Percentiles rank a stretch among this genome's conserved stretches.
These are phyloP conservation scores for Colletotrichum nymphaeae DNA, from an alignment of 2,329 filamentous ascomycete genomes.

Conservation along the genomic window DNA sequence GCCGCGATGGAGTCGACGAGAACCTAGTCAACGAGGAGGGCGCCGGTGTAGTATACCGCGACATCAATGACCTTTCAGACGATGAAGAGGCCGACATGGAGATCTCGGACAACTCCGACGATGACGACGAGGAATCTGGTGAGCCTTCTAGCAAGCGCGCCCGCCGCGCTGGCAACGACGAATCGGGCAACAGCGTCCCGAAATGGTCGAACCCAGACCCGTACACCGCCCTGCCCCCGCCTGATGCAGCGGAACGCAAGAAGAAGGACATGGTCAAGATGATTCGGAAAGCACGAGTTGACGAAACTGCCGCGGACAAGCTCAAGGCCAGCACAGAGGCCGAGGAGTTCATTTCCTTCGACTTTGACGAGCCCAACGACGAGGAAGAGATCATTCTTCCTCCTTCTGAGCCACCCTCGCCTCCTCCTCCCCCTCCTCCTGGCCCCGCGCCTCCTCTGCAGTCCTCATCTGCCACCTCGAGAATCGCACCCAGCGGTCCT, in stretches of 20 bases:
- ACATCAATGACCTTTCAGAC: slow-evolving; percentile 69
- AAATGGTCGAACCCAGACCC: slow-evolving; percentile 98
- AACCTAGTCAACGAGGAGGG: slow-evolving; percentile 59
- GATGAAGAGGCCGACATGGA: slow-evolving; percentile 75
- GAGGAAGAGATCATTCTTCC: slow-evolving; percentile 41
- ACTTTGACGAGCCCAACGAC: slow-evolving; percentile 62
- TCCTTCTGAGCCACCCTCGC: slow-evolving; percentile 25
- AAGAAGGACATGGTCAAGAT: slow-evolving; percentile 89
- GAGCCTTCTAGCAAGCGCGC: slow-evolving; percentile 57
- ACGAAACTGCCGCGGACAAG: slow-evolving; percentile 57
- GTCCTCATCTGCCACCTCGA: background rate
- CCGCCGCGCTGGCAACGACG: slow-evolving; percentile 45
- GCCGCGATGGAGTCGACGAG: slow-evolving; percentile 53
- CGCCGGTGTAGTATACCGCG: slow-evolving; percentile 62
- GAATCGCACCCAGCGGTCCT: slow-evolving; percentile 15
- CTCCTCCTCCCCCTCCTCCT: slow-evolving; percentile 23
- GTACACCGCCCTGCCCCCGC: slow-evolving; percentile 87
- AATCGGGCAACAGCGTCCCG: slow-evolving; percentile 63
- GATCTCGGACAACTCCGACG: slow-evolving; percentile 63
- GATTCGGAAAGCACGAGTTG: slow-evolving; percentile 88
- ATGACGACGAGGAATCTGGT: slow-evolving; percentile 41
- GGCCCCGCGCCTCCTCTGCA: slow-evolving; percentile 11
- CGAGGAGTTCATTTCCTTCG: slow-evolving; percentile 92
- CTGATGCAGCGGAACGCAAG: slow-evolving; percentile 74
- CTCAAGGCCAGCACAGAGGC: slow-evolving; percentile 65